Evolutionary conservation across 2,329 filamentous ascomycete species (phyloP).

Genomic region (Pseudogymnoascus sp.): DNA sequence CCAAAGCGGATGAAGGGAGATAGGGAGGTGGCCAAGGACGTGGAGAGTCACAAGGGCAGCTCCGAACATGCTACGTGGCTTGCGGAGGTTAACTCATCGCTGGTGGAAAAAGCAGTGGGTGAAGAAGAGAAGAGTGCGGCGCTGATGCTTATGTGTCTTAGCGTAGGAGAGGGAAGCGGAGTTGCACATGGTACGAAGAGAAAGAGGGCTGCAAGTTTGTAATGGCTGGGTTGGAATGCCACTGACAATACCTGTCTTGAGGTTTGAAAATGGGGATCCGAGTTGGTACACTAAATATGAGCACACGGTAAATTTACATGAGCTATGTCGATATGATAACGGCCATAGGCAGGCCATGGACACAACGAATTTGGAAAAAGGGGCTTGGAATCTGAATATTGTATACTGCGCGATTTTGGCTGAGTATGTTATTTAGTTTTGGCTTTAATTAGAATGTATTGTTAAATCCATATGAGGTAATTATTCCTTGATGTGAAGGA

Average conservation of each 20-base stretch:
- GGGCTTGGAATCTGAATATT: neutral
- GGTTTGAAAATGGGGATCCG: neutral
- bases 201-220: conserved; percentile 1
- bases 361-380: neutral
- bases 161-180: neutral
- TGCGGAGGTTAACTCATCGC: neutral
- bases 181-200: neutral
- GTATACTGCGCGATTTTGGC: neutral
- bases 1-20: neutral
- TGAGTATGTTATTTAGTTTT: neutral
- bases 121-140: conserved; percentile 3
- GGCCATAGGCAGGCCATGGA: neutral
- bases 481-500: neutral
- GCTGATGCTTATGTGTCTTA: conserved; percentile 7
- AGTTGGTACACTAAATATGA: neutral
- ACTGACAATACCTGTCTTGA: neutral
- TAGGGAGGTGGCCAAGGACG: neutral
- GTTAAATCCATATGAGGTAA: neutral
- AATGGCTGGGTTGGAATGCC: neutral
- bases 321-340: conserved; percentile 3
- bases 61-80: neutral
- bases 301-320: neutral
- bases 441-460: conserved; percentile 2
- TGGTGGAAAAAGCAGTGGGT: neutral
- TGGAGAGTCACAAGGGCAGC: neutral